Evolutionary conservation across 441 rosid species (phyloP), one percentile per base, ranked within the genome.

Genomic region (Monsonia emarginata): DNA sequence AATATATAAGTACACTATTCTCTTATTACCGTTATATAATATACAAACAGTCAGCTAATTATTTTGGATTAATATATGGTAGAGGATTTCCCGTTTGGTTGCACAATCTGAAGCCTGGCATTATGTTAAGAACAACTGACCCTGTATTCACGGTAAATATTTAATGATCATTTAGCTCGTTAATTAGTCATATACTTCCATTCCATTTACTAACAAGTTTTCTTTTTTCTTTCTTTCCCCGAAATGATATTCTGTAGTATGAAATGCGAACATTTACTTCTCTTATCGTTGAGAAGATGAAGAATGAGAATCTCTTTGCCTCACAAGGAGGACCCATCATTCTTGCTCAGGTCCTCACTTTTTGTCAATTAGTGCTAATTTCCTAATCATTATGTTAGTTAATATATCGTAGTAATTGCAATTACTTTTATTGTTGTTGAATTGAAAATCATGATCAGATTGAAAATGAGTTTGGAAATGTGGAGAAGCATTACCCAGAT

Each of bases 241-340:
- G n/a, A n/a, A n/a, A n/a, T n/a, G 22, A 42, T 62, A 58, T 1
- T 11, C 58, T 67, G 3, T 25, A 80, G 88, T 66, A 71, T 2
- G 88, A 82, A 57, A 84, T 82, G 88, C 68, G 79, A 69, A 75
- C 7, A 56, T 82, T 77, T 44, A 71, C 68, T 10, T 76, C 74
- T 6, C 24, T 74, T 66, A 78, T 83, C 40, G 75, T 80, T 34
- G 71, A 74, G 28, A 71, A 64, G 74, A 72, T 76, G 82, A 78
- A 71, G 61, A 19, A 42, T 22, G 78, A 80, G 66, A 76, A 78
- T 28, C 62, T 82, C 0, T 78, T 76, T 25, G 81, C 81, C 24
- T 74, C 82, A 32, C 81, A 82, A 78, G 86, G 86, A 61, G 86
- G 82, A 14, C 84, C 84, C 2, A 80, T 80, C 31, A 80, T 82